Percentiles rank a stretch among this genome's conserved stretches.
These are phyloP conservation scores for Halteria grandinella DNA, from an alignment of 73 alveolate genomes.

Conservation along the genomic window DNA sequence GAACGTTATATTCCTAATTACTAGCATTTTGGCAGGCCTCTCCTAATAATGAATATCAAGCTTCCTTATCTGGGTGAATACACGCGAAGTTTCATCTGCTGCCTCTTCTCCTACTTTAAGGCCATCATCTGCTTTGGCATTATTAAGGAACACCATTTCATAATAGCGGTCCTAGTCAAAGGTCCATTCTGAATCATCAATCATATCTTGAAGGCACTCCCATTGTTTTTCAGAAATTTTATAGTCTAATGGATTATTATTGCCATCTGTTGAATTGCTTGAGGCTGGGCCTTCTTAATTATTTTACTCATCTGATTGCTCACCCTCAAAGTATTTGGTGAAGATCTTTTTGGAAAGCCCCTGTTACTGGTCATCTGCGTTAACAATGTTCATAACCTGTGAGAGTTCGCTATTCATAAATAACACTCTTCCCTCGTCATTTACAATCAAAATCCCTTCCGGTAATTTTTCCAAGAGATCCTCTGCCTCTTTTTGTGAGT, in stretches of 20 bases:
- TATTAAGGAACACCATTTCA: background rate
- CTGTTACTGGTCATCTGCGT: no score
- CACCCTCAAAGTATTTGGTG: background rate
- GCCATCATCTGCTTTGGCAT: background rate
- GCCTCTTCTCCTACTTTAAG: background rate
- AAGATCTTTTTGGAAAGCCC: no score
- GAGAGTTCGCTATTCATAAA: slow-evolving; percentile 12
- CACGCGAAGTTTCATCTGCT: background rate
- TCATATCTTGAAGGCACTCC: background rate
- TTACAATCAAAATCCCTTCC: slow-evolving; percentile 14
- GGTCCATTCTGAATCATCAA: background rate
- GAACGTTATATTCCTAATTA: slow-evolving; percentile 7
- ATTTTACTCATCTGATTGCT: background rate
- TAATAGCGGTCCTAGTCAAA: background rate
- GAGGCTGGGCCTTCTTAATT: background rate
- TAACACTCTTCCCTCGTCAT: slow-evolving; percentile 2
- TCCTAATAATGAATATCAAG: no score
- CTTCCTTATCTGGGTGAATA: no score
- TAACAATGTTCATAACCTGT: no score
- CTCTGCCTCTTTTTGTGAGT: background rate
- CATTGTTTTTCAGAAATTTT: background rate
- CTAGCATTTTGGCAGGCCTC: background rate
- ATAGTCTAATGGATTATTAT: background rate
- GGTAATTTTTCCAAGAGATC: background rate
- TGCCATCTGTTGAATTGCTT: background rate